Percentiles rank a stretch among this genome's conserved stretches.
phyloP scores from a whole-genome alignment of 208 protist genomes.

The Leishmania martiniquensis region DNA sequence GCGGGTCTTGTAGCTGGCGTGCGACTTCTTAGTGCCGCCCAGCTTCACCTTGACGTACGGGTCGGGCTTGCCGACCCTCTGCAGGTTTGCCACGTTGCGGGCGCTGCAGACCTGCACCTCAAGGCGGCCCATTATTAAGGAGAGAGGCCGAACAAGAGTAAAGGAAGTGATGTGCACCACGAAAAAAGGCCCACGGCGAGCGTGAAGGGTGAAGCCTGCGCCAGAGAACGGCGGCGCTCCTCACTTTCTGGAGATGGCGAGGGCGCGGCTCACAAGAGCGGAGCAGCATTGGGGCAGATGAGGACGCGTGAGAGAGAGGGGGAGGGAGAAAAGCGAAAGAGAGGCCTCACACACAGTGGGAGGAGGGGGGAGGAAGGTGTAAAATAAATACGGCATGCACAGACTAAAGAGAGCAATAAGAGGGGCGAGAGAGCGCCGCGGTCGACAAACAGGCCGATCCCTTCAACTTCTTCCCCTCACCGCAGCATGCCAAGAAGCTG shows the following conservation, averaged over 20 bases:
- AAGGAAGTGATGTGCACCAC: too few species aligned
- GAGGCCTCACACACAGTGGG: too few species aligned
- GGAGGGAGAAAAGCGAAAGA: background rate
- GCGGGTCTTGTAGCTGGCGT: slow-evolving; percentile 47
- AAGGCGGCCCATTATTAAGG: slow-evolving; percentile 33
- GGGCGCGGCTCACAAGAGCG: background rate
- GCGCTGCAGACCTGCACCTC: slow-evolving; percentile 74
- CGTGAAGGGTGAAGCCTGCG: background rate
- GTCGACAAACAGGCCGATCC: background rate
- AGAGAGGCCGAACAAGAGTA: background rate
- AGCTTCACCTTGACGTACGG: slow-evolving; percentile 59
- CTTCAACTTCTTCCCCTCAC: background rate
- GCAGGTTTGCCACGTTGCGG: slow-evolving; percentile 61
- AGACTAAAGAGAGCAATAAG: background rate
- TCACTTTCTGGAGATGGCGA: background rate
- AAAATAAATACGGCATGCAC: background rate
- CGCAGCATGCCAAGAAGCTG: background rate
- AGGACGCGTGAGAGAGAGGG: too few species aligned
- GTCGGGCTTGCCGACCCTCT: slow-evolving; percentile 63
- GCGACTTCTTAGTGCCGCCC: slow-evolving; percentile 36
- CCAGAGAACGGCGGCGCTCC: background rate
- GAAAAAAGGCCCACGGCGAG: background rate
- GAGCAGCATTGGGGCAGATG: too few species aligned
- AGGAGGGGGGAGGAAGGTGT: background rate
- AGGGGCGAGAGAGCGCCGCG: background rate